Evolutionary conservation across 306 rosid genomes (phyloP).

Genomic region (Senna siamea): DNA sequence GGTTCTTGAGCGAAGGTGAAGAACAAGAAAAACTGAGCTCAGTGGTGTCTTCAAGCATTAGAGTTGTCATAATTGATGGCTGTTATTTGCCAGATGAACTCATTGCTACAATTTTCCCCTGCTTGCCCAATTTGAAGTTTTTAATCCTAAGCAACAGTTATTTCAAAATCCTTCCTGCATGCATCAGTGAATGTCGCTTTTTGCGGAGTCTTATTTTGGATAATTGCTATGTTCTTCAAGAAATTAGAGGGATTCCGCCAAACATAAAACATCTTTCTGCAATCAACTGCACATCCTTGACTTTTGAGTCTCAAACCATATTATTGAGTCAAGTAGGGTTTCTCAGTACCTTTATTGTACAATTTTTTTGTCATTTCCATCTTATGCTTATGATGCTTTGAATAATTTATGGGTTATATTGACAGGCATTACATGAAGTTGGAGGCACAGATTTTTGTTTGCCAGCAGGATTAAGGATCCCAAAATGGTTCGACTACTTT

Average conservation of each 20-base stretch:
- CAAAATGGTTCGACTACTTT: no score
- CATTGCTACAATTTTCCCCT: not conserved
- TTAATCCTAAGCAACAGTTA: not conserved
- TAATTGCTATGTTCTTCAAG: constrained; percentile 21
- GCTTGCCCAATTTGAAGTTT: not conserved
- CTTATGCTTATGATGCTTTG: not conserved
- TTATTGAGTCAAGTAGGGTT: constrained; percentile 33
- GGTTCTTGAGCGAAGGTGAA: constrained; percentile 2
- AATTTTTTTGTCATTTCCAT: not conserved
- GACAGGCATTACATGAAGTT: constrained; percentile 23
- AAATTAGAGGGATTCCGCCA: constrained; percentile 31
- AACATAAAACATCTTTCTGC: constrained; percentile 30
- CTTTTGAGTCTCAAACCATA: constrained; percentile 2
- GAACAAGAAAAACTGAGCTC: not conserved
- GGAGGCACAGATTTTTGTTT: no score
- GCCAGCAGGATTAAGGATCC: no score
- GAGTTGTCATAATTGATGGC: not conserved
- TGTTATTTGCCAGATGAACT: constrained; percentile 2
- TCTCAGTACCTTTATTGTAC: not conserved
- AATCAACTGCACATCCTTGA: constrained; percentile 6
- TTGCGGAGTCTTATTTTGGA: constrained; percentile 18
- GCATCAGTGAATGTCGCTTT: constrained; percentile 17
- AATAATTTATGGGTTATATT: not conserved
- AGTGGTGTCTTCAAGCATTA: not conserved
- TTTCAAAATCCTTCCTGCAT: constrained; percentile 34